Percentiles rank a stretch among this genome's conserved stretches.
Evolutionary conservation across 768 basidiomycete genomes (phyloP).

Genomic region (Neoboletus magnificus): DNA sequence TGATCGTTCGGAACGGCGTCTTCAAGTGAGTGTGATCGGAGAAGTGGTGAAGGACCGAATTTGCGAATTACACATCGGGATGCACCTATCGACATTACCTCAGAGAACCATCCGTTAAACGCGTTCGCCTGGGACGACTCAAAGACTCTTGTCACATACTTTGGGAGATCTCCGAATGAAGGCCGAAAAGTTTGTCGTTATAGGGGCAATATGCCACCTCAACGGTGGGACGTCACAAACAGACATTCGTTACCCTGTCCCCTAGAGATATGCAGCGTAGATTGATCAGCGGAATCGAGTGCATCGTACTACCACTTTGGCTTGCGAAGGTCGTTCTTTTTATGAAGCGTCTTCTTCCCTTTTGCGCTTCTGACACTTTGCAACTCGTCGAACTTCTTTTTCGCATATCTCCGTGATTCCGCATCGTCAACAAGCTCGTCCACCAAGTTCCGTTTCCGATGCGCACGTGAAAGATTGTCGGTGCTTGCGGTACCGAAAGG

Average conservation of each 20-base stretch:
- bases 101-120: conserved; percentile 3
- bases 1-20: conserved; percentile 4
- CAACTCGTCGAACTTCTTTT: conserved; percentile 83
- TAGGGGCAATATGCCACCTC: background rate
- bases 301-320: conserved; percentile 59
- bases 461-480: conserved; percentile 67
- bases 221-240: background rate
- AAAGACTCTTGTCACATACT: background rate
- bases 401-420: conserved; percentile 83
- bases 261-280: conserved; percentile 4
- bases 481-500: conserved; percentile 69
- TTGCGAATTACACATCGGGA: background rate
- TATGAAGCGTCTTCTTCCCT: conserved; percentile 67
- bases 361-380: conserved; percentile 63
- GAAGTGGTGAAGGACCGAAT: conserved; percentile 8
- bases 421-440: conserved; percentile 89
- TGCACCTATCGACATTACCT: conserved; percentile 2
- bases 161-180: background rate
- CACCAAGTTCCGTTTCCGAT: conserved; percentile 78
- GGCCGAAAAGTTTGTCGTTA: background rate
- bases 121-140: background rate
- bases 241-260: background rate
- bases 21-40: conserved; percentile 10
- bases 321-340: conserved; percentile 59
- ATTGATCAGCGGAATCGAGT: conserved; percentile 6